Base-by-base conservation (phyloP, 1,284 basidiomycete species). In the Leccinum fuscescens region DNA sequence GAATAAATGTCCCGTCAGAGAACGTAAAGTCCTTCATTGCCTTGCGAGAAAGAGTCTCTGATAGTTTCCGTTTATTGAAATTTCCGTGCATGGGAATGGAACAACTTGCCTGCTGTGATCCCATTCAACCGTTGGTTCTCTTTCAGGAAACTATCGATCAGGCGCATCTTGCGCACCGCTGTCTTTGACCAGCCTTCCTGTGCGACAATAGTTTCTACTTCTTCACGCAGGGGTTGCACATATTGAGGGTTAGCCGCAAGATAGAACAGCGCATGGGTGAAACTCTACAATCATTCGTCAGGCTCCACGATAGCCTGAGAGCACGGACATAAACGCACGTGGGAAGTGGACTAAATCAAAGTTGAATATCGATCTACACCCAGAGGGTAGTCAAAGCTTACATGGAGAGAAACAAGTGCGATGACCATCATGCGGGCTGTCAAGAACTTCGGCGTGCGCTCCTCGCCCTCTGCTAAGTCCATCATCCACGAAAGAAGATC, bases 1-100 rank as follows among this genome's bases (percentile, higher is more conserved):
- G 80, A 8, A 82, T 60, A 31, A 71, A 67, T 3, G 73, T 74
- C 4, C 80, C 80, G 58, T 81, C 75, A 1, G 76, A 75, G 62
- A 80, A 77, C 0, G 72, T 76, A 64, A 73, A 77, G 15, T 76
- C 74, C 53, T 74, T 70, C 52, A 78, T 37, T 0, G 73, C 75
- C 42, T 67, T 69, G 56, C 79, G 75, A 9, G 44, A 37, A 37
- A 37, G 35, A 37, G 35, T 15, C 35, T 37, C 35, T 37, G 15
- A 46, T 12, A 7, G 6, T 15, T 46, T 46, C 14, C 44, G 12
- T 20, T 20, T 20, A 20, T 46, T 46, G 9, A 31, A 20, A 46
- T 20, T 12, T n/a, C 6, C 35, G 17, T 46, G 44, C 17, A 46
- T 8, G 8, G 17, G 44, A 46, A 46, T 1, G 17, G 11, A 20